Percentiles rank a stretch among this genome's conserved stretches.
Evolutionary conservation across 2,329 filamentous ascomycete genomes (phyloP).

Genomic region (Claviceps citrina): DNA sequence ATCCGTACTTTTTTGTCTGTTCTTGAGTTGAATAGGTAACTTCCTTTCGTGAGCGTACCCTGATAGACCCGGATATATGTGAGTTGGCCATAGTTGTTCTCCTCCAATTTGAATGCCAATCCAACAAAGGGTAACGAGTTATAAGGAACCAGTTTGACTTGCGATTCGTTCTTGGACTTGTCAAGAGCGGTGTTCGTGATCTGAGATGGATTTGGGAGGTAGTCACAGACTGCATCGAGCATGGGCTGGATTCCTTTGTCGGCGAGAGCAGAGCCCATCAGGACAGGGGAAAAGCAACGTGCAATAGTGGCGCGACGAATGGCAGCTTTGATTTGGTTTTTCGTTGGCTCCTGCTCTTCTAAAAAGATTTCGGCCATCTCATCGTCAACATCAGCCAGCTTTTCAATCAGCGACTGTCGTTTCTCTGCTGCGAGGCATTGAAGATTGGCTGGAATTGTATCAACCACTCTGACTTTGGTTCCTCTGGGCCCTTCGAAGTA

Average conservation of each 20-base stretch:
- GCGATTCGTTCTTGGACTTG: constrained; percentile 58
- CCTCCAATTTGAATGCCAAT: constrained; percentile 95
- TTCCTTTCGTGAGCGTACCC: constrained; percentile 73
- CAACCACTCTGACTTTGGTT: constrained; percentile 56
- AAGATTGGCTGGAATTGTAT: constrained; percentile 71
- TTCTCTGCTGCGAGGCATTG: constrained; percentile 66
- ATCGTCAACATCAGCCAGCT: constrained; percentile 91
- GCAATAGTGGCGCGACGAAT: constrained; percentile 82
- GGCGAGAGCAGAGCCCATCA: constrained; percentile 91
- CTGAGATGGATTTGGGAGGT: constrained; percentile 80
- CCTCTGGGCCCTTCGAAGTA: constrained; percentile 81
- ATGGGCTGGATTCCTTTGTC: constrained; percentile 94
- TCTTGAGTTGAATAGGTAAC: constrained; percentile 83
- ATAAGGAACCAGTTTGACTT: constrained; percentile 81
- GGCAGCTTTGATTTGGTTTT: constrained; percentile 75
- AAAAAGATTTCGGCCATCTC: constrained; percentile 93
- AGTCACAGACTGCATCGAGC: constrained; percentile 92
- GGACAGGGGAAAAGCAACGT: constrained; percentile 80
- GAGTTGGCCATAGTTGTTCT: constrained; percentile 95
- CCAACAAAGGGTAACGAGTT: constrained; percentile 89
- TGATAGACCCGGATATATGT: constrained; percentile 99
- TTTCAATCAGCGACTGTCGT: constrained; percentile 76
- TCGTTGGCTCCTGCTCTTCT: constrained; percentile 67
- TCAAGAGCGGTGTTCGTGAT: constrained; percentile 84
- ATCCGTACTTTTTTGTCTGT: constrained; percentile 94